These are phyloP conservation scores for Zizania palustris DNA, from an alignment of 202 grass and related monocot species.

Conservation along the genomic window DNA sequence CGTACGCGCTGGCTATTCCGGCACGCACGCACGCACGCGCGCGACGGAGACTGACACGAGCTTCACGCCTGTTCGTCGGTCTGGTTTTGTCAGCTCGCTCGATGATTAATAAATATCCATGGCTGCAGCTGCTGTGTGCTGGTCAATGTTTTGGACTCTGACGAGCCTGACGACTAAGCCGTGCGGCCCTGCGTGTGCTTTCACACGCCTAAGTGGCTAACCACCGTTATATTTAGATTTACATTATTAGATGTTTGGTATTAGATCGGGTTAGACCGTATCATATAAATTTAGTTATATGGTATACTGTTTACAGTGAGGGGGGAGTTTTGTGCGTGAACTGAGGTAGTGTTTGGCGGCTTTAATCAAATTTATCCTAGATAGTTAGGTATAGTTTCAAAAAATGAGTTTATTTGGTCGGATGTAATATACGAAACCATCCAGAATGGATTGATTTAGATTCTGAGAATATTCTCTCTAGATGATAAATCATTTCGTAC, in stretches of 20 bases:
- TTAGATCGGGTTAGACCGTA: background rate
- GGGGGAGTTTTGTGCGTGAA: no score
- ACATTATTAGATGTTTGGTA: background rate
- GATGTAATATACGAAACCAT: no score
- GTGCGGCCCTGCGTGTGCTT: background rate
- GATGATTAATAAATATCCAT: no score
- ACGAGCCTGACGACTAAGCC: background rate
- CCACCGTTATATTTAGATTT: background rate
- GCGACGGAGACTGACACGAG: background rate
- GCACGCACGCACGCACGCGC: background rate
- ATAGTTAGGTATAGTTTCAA: no score
- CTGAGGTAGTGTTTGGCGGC: no score
- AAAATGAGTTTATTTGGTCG: no score
- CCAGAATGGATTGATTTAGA: no score
- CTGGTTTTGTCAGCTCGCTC: no score
- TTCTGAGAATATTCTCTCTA: no score
- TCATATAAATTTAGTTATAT: background rate
- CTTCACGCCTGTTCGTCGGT: background rate
- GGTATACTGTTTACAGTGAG: no score
- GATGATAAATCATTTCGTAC: no score
- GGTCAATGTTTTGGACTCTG: conserved; percentile 48
- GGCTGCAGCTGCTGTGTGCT: background rate
- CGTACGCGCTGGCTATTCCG: conserved; percentile 15
- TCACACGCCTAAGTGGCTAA: conserved; percentile 27
- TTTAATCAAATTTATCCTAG: no score